Base-by-base conservation (phyloP, 2,329 filamentous ascomycete species). In the Cercospora zeae-maydis region DNA sequence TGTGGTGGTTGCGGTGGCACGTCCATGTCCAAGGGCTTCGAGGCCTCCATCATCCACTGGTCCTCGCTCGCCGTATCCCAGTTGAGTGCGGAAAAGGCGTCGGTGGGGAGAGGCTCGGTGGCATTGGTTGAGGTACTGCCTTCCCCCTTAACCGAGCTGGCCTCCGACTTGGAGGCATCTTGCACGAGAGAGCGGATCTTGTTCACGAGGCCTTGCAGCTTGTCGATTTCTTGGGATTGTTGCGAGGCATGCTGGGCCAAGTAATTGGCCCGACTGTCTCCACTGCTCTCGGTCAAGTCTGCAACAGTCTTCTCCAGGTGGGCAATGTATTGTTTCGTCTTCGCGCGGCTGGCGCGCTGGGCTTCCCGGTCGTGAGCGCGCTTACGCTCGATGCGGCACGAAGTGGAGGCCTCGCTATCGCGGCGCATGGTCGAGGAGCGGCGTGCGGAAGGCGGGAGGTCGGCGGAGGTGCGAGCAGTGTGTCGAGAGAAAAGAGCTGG, bases 321-420 rank as follows among this genome's bases (percentile, higher is more conserved):
- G n/a, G 62, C 63, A 34, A 69, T 69, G 21, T 69, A 67, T 30
- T 66, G 63, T 42, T 69, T 69, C 10, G 67, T 69, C 60, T 69
- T 69, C 16, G 67, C 67, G 31, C 67, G 59, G 55, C 65, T 67
- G 3, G 67, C 67, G 33, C 67, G 58, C 33, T 69, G 67, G 19
- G 67, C 67, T 47, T 69, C 67, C 45, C 67, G 54, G 56, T 69
- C 67, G 36, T 69, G 67, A 24, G 67, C 67, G 19, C 67, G 58
- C 62, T 69, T 69, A 21, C 67, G 51, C 55, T 69, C 67, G 78
- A 64, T 67, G 13, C 66, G 63, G 55, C 66, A 68, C 9, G 62
- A 63, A 37, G 55, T 65, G 55, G 66, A 63, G 14, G 66, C 58
- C 13, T 63, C 61, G 55, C 63, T 66, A 37, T 61, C 61, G 16